Percentiles rank a stretch among this genome's conserved stretches.
These are phyloP conservation scores for Sphagnum fallax DNA, from an alignment of 228 moss, liverwort and hornwort genomes.

Conservation along the genomic window DNA sequence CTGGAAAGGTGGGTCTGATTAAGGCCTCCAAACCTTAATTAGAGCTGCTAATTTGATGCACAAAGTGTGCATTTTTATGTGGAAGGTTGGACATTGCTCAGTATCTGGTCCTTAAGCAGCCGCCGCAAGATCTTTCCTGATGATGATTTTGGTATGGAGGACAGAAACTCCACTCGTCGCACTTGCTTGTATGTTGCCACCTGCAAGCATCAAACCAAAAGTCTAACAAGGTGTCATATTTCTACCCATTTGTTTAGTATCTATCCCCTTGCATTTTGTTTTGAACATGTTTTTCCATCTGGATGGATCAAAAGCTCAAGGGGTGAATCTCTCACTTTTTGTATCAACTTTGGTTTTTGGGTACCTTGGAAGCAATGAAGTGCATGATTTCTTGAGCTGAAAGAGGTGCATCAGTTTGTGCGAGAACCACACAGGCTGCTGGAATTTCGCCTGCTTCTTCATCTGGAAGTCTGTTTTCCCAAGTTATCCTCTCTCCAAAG, in stretches of 20 bases:
- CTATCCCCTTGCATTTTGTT: too few species aligned
- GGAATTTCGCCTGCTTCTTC: conserved; percentile 94
- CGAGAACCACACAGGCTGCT: conserved; percentile 75
- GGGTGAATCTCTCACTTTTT: too few species aligned
- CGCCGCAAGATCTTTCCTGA: conserved; percentile 85
- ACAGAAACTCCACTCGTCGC: conserved; percentile 56
- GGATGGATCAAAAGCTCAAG: too few species aligned
- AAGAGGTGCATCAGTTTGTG: conserved; percentile 24
- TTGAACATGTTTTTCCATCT: too few species aligned
- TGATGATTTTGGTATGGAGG: conserved; percentile 72
- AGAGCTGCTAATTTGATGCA: too few species aligned
- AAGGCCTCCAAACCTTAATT: too few species aligned
- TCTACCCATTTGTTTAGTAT: too few species aligned
- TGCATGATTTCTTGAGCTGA: conserved; percentile 50
- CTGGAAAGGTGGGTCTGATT: too few species aligned
- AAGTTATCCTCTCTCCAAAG: too few species aligned
- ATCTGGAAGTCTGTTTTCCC: conserved; percentile 55
- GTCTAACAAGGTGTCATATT: too few species aligned
- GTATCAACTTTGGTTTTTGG: too few species aligned
- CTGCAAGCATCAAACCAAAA: conserved; percentile 16
- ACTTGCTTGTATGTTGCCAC: conserved; percentile 90
- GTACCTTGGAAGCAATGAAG: conserved; percentile 70
- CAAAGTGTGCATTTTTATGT: too few species aligned
- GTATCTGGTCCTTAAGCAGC: conserved; percentile 54
- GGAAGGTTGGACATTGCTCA: conserved; percentile 10